phyloP scores from a whole-genome alignment of 1,139 yeast genomes.

The Chernovozyma aurita region DNA sequence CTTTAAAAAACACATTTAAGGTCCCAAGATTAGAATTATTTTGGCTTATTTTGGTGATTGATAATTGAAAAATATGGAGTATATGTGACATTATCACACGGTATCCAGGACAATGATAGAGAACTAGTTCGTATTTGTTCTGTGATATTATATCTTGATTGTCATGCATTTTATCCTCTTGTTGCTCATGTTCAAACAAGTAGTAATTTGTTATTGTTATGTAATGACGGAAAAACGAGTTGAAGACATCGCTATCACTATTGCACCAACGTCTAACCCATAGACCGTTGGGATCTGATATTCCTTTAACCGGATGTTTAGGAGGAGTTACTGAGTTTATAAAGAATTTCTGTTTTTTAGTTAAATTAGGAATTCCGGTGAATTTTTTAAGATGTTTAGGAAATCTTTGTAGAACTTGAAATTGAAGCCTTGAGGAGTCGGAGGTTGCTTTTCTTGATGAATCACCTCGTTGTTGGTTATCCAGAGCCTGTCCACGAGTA shows the following conservation, averaged over 20 bases:
- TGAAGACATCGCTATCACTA: constrained; percentile 62
- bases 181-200: not conserved
- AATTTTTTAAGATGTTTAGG: constrained; percentile 27
- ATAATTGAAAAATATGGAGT: constrained; percentile 31
- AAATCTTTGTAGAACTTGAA: not conserved
- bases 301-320: constrained; percentile 49
- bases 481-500: not conserved
- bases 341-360: constrained; percentile 21
- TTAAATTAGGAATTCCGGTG: constrained; percentile 23
- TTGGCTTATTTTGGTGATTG: constrained; percentile 29
- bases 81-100: constrained; percentile 34
- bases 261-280: constrained; percentile 59
- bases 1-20: constrained; percentile 4
- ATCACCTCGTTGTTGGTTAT: not conserved
- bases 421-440: not conserved
- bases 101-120: constrained; percentile 32
- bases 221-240: constrained; percentile 73
- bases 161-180: constrained; percentile 1
- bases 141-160: not conserved
- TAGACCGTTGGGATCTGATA: constrained; percentile 56
- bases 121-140: constrained; percentile 4
- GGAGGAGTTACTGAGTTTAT: constrained; percentile 47
- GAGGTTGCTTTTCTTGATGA: not conserved
- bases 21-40: constrained; percentile 10
- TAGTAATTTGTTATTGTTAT: constrained; percentile 14